These are phyloP conservation scores for Blepharisma stoltei DNA, from an alignment of 73 alveolate genomes.

Conservation along the genomic window DNA sequence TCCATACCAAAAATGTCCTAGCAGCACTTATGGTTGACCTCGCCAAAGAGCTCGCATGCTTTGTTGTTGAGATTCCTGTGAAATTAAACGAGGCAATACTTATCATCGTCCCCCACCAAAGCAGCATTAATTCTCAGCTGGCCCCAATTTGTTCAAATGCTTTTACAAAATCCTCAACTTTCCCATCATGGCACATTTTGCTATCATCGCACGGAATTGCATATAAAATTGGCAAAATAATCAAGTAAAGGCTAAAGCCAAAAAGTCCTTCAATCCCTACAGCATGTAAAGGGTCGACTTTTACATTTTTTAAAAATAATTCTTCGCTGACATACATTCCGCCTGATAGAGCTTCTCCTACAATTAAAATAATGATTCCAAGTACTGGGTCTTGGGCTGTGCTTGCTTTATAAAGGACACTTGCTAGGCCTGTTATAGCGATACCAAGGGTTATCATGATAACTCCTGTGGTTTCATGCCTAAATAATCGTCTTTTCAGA, in stretches of 20 bases:
- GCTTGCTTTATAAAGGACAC: conserved; percentile 43
- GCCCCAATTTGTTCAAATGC: conserved; percentile 62
- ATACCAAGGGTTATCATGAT: conserved; percentile 63
- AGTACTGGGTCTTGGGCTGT: conserved; percentile 50
- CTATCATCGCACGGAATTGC: conserved; percentile 52
- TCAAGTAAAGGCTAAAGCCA: conserved; percentile 61
- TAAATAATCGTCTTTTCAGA: conserved; percentile 65
- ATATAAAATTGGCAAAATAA: conserved; percentile 69
- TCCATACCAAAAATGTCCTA: conserved; percentile 85
- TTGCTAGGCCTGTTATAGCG: conserved; percentile 67
- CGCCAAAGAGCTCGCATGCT: conserved; percentile 80
- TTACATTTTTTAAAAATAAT: conserved; percentile 62
- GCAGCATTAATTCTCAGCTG: conserved; percentile 42
- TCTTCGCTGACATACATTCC: conserved; percentile 82
- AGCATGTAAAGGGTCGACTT: conserved; percentile 78
- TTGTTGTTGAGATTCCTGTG: conserved; percentile 74
- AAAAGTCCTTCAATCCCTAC: conserved; percentile 95
- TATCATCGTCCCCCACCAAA: conserved; percentile 44
- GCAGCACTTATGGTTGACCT: conserved; percentile 76
- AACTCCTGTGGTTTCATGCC: conserved; percentile 69
- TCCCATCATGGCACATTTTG: conserved; percentile 49
- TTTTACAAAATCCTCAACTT: conserved; percentile 54
- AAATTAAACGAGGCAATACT: conserved; percentile 74
- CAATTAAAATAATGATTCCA: conserved; percentile 59
- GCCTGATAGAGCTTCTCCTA: conserved; percentile 34